Conservation (phyloP, 1,139 yeast species). For the Kurtzmaniella quercitrusa region DNA sequence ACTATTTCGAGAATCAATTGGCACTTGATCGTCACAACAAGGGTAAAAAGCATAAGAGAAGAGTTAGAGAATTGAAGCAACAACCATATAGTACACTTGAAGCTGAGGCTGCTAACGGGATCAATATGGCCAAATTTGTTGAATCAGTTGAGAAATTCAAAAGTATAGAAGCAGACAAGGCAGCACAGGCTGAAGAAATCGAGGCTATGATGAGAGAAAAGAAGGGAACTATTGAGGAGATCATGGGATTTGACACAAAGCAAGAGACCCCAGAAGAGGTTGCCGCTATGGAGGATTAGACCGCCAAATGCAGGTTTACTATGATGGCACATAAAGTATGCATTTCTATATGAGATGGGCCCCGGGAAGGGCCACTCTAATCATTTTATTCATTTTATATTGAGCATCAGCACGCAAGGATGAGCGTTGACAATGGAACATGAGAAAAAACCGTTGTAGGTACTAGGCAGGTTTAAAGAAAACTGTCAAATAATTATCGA, state of each 20-base stretch:
- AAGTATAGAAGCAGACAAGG: conserved; percentile 34
- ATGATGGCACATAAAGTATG: too few relatives aligned
- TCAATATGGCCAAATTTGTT: conserved; percentile 63
- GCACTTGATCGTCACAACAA: conserved; percentile 71
- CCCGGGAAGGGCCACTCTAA: not conserved
- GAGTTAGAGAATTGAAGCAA: conserved; percentile 68
- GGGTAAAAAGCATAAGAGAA: conserved; percentile 79
- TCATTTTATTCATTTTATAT: not conserved
- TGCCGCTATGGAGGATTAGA: not conserved
- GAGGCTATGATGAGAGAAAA: conserved; percentile 33
- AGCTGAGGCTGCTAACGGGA: conserved; percentile 87
- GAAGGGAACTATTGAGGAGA: conserved; percentile 40
- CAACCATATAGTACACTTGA: conserved; percentile 86
- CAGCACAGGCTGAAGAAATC: conserved; percentile 35
- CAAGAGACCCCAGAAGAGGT: conserved; percentile 18
- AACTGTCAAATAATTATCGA: too few relatives aligned
- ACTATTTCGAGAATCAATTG: conserved; percentile 75
- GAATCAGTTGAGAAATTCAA: conserved; percentile 57
- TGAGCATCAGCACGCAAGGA: not conserved
- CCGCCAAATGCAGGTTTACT: too few relatives aligned
- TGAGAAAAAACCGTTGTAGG: too few relatives aligned
- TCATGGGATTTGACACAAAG: conserved; percentile 17
- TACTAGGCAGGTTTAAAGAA: too few relatives aligned
- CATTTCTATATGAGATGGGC: not conserved
- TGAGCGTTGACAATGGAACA: too few relatives aligned